phyloP scores from a whole-genome alignment of 2,329 filamentous ascomycete species.

The Pestalotiopsis fici region DNA sequence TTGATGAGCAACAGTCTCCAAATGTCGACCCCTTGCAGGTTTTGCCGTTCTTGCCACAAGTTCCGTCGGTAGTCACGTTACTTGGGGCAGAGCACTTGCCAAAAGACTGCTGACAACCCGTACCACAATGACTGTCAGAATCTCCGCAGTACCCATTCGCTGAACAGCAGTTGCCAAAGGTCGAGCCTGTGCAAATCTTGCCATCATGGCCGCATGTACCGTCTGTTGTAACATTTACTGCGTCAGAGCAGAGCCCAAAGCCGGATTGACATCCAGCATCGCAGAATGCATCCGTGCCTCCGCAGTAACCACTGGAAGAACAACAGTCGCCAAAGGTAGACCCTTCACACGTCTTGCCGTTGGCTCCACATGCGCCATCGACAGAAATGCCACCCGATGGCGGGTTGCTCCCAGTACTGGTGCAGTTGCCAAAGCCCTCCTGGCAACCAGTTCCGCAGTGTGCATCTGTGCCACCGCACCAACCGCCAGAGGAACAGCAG shows the following conservation, averaged over 20 bases:
- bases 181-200: conserved; percentile 1
- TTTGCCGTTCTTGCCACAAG: conserved; percentile 3
- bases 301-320: conserved; percentile 1
- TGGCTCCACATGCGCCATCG: not conserved
- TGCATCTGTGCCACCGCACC: not conserved
- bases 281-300: not conserved
- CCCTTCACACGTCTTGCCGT: not conserved
- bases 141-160: not conserved
- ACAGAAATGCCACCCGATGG: not conserved
- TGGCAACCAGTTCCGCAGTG: not conserved
- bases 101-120: not conserved
- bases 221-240: not conserved
- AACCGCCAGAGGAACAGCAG: conserved; percentile 1
- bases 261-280: not conserved
- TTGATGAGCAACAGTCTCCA: conserved; percentile 14
- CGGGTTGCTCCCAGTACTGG: not conserved
- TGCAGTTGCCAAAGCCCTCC: not conserved
- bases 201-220: not conserved
- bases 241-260: not conserved
- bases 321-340: conserved; percentile 1
- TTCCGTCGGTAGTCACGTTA: not conserved
- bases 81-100: not conserved
- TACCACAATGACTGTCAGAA: not conserved
- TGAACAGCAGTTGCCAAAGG: not conserved
- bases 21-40: conserved; percentile 1